Conservation (phyloP, 2,329 filamentous ascomycete genomes). For the Zasmidium angulare region DNA sequence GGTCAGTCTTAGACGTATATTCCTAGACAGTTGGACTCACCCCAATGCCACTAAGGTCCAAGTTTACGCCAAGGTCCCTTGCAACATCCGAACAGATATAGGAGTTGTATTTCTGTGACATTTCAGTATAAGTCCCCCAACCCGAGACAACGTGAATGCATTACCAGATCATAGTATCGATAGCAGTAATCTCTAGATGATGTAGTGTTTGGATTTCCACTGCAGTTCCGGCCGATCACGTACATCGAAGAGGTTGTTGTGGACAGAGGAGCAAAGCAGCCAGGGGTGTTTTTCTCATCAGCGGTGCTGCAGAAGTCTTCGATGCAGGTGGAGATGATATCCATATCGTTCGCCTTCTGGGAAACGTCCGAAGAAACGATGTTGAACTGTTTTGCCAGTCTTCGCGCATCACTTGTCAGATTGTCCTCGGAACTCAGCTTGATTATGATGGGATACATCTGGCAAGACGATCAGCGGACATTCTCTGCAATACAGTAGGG, state of each 20-base stretch:
- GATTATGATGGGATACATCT: background rate
- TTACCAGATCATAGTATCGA: background rate
- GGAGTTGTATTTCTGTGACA: background rate
- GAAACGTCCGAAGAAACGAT: background rate
- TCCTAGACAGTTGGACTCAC: too few species aligned
- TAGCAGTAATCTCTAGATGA: background rate
- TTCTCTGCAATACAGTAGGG: background rate
- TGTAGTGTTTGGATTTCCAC: background rate
- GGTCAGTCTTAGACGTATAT: too few species aligned
- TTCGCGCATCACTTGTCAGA: background rate
- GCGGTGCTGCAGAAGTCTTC: background rate
- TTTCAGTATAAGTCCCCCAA: background rate
- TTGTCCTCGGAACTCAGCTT: background rate
- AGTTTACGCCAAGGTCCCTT: conserved; percentile 15
- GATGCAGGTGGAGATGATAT: background rate
- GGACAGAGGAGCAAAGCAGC: background rate
- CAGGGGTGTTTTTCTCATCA: background rate
- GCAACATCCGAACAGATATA: conserved; percentile 6
- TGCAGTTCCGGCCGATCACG: background rate
- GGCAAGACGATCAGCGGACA: background rate
- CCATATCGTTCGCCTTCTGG: background rate
- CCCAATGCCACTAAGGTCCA: conserved; percentile 13
- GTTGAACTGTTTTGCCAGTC: background rate
- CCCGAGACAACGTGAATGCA: background rate
- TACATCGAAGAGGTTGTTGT: background rate